Conservation (phyloP, 345 rosid species). For the Aquilaria yunnanensis region DNA sequence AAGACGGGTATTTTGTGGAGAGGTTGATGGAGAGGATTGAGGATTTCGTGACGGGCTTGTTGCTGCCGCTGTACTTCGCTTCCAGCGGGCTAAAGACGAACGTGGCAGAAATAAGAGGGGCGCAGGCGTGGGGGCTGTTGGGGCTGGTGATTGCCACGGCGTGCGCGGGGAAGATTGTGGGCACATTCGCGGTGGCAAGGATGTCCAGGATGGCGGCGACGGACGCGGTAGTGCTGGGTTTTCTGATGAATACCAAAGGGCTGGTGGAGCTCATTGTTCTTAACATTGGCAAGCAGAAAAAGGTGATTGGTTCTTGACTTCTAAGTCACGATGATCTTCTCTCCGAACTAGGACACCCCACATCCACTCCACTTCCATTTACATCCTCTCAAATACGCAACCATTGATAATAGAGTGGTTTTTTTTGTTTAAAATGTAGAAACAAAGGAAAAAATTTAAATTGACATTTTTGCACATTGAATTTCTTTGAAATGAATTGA, state of each 20-base stretch:
- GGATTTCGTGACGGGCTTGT: slow-evolving; percentile 46
- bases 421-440: too few relatives aligned
- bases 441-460: too few relatives aligned
- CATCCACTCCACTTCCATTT: not conserved
- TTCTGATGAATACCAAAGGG: slow-evolving; percentile 66
- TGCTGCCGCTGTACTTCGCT: slow-evolving; percentile 46
- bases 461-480: too few relatives aligned
- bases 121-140: slow-evolving; percentile 39
- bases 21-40: slow-evolving; percentile 36
- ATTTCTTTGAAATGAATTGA: too few relatives aligned
- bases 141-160: slow-evolving; percentile 38
- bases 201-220: slow-evolving; percentile 35
- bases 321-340: too few relatives aligned
- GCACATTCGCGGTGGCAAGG: slow-evolving; percentile 35
- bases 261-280: slow-evolving; percentile 46
- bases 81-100: slow-evolving; percentile 52
- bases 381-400: too few relatives aligned
- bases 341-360: slow-evolving; percentile 16
- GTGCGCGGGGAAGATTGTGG: slow-evolving; percentile 48
- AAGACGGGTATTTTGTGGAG: slow-evolving; percentile 30
- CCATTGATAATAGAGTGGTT: too few relatives aligned
- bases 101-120: slow-evolving; percentile 38
- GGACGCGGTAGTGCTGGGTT: slow-evolving; percentile 43
- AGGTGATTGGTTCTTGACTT: slow-evolving; percentile 16
- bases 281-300: slow-evolving; percentile 52